phyloP scores from a whole-genome alignment of 306 rosid species.

The Prunus salicina region DNA sequence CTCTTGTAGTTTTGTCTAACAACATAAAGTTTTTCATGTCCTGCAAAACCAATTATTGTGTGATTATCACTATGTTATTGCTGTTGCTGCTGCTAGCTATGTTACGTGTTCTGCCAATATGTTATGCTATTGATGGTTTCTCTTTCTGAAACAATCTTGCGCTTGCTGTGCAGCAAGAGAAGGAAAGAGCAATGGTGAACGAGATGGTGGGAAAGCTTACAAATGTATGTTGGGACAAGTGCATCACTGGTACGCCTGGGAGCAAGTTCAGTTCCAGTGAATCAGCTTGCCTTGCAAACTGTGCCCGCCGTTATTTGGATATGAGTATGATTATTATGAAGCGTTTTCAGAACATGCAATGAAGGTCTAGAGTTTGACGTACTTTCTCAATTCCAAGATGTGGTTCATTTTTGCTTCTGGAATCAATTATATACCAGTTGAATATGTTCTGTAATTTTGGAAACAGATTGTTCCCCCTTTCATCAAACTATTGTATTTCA shows the following conservation, averaged over 20 bases:
- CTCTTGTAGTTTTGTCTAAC: background rate
- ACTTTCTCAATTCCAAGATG: slow-evolving; percentile 11
- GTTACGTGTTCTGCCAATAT: background rate
- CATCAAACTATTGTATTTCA: slow-evolving; percentile 11
- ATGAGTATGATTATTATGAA: slow-evolving; percentile 65
- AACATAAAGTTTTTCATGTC: background rate
- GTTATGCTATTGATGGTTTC: background rate
- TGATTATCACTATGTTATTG: background rate
- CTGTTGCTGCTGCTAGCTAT: background rate
- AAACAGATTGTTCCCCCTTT: background rate
- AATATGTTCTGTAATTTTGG: slow-evolving; percentile 16
- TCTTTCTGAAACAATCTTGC: background rate
- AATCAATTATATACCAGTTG: slow-evolving; percentile 9
- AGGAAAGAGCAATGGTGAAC: slow-evolving; percentile 64
- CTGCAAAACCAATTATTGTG: background rate
- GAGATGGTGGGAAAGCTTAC: slow-evolving; percentile 90
- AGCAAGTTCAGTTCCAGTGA: slow-evolving; percentile 88
- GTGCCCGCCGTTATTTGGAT: slow-evolving; percentile 84
- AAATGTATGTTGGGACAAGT: slow-evolving; percentile 86
- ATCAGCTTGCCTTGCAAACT: slow-evolving; percentile 62
- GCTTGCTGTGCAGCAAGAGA: slow-evolving; percentile 63
- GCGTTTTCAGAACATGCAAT: slow-evolving; percentile 68
- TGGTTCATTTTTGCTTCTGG: background rate
- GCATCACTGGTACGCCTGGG: slow-evolving; percentile 78
- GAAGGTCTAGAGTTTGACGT: slow-evolving; percentile 22